These are phyloP conservation scores for Onygena corvina DNA, from an alignment of 2,329 filamentous ascomycete genomes.

Conservation along the genomic window DNA sequence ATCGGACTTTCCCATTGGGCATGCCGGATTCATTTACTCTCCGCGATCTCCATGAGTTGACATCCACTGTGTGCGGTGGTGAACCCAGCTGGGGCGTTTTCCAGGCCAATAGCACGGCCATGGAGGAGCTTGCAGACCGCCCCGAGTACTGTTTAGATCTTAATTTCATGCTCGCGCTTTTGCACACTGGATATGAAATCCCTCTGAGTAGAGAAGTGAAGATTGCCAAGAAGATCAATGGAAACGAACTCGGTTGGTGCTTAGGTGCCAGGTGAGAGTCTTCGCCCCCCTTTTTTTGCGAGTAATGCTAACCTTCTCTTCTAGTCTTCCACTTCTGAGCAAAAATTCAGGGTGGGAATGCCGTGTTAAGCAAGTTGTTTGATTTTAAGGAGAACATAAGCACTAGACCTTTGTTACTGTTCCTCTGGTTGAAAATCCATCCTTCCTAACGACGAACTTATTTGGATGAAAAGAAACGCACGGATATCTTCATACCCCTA, in stretches of 20 bases:
- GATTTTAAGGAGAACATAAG: conserved; percentile 19
- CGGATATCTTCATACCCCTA: neutral
- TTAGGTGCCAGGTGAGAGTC: conserved; percentile 73
- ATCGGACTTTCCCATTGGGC: conserved; percentile 82
- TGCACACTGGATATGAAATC: conserved; percentile 97
- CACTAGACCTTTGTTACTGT: neutral
- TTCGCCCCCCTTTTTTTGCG: conserved; percentile 3
- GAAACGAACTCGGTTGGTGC: conserved; percentile 95
- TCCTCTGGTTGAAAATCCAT: neutral
- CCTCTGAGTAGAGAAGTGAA: conserved; percentile 89
- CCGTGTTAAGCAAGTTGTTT: conserved; percentile 64
- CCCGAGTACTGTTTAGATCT: conserved; percentile 90
- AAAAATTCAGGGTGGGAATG: conserved; percentile 82
- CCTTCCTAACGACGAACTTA: neutral
- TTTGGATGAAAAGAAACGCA: conserved; percentile 1
- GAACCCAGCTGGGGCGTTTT: conserved; percentile 71
- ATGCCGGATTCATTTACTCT: conserved; percentile 98
- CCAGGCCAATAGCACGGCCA: conserved; percentile 58
- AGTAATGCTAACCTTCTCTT: conserved; percentile 27
- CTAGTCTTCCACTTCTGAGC: conserved; percentile 68
- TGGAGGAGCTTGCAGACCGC: conserved; percentile 66
- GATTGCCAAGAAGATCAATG: conserved; percentile 98
- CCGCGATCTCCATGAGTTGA: conserved; percentile 74
- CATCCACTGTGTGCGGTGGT: conserved; percentile 72
- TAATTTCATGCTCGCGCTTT: conserved; percentile 86